Conservation (phyloP, 225 moss, liverwort and hornwort species). For the Physcomitrium patens region DNA sequence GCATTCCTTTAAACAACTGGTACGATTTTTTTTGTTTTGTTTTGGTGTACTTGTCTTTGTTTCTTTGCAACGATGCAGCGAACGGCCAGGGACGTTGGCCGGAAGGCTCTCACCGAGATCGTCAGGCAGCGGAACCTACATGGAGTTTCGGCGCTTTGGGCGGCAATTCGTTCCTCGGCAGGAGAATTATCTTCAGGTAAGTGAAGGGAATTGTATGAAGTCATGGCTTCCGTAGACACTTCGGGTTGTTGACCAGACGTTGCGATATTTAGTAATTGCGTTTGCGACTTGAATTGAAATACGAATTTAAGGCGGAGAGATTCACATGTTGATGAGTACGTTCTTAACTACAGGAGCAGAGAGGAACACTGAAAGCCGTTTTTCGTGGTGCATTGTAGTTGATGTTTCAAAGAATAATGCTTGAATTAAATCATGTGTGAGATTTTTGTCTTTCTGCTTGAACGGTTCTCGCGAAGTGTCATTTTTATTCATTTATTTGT, state of each 20-base stretch:
- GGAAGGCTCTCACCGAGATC: conserved; percentile 29
- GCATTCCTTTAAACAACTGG: neutral
- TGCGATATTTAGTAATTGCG: neutral
- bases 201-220: neutral
- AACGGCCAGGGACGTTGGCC: conserved; percentile 28
- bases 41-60: conserved; percentile 7
- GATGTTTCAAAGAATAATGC: neutral
- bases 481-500: too few relatives aligned
- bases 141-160: conserved; percentile 25
- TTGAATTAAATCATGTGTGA: neutral
- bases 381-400: neutral
- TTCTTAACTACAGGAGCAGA: conserved; percentile 1
- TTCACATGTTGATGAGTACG: neutral
- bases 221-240: neutral
- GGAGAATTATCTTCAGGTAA: conserved; percentile 43
- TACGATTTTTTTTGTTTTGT: too few relatives aligned
- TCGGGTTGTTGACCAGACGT: neutral
- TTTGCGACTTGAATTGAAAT: neutral
- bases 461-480: conserved; percentile 5
- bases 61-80: conserved; percentile 39
- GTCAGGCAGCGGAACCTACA: conserved; percentile 12
- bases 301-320: conserved; percentile 6
- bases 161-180: conserved; percentile 1
- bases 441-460: neutral
- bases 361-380: neutral